Evolutionary conservation across 169 alveolate genomes (phyloP).

Genomic region (Plasmodium adleri): DNA sequence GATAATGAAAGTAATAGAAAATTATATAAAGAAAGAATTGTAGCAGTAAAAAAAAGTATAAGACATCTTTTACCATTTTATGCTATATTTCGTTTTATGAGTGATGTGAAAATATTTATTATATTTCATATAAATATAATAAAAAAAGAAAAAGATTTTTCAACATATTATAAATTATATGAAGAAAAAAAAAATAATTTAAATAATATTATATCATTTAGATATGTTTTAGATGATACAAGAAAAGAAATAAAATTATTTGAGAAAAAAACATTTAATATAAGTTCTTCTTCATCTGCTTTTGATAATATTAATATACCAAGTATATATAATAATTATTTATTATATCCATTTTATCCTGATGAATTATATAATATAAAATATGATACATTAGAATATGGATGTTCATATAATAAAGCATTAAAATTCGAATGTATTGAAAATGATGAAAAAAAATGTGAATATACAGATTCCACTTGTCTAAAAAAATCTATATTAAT

Average conservation of each 20-base stretch:
- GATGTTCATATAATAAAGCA: slow-evolving; percentile 42
- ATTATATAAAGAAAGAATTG: slow-evolving; percentile 22
- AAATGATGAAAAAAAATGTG: slow-evolving; percentile 22
- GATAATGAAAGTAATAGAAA: neutral
- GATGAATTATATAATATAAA: slow-evolving; percentile 45
- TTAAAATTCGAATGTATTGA: slow-evolving; percentile 61
- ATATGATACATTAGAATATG: slow-evolving; percentile 68
- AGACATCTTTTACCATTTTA: slow-evolving; percentile 47
- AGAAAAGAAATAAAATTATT: slow-evolving; percentile 9
- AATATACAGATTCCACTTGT: slow-evolving; percentile 46
- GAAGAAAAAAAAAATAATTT: neutral
- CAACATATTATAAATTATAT: slow-evolving; percentile 32
- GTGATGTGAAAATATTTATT: slow-evolving; percentile 12
- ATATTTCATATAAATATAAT: slow-evolving; percentile 26
- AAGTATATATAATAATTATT: slow-evolving; percentile 6
- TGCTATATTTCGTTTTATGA: slow-evolving; percentile 39
- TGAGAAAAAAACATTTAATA: slow-evolving; percentile 14
- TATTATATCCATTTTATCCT: slow-evolving; percentile 69
- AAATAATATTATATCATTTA: neutral
- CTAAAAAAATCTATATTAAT: slow-evolving; percentile 23
- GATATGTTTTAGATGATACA: slow-evolving; percentile 35
- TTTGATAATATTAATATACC: slow-evolving; percentile 53
- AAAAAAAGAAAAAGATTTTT: slow-evolving; percentile 30
- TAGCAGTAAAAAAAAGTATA: slow-evolving; percentile 23
- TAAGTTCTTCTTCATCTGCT: slow-evolving; percentile 34